Percentiles rank a stretch among this genome's conserved stretches.
Evolutionary conservation across 2,329 filamentous ascomycete species (phyloP).

Genomic region (Pseudocercospora fijiensis): DNA sequence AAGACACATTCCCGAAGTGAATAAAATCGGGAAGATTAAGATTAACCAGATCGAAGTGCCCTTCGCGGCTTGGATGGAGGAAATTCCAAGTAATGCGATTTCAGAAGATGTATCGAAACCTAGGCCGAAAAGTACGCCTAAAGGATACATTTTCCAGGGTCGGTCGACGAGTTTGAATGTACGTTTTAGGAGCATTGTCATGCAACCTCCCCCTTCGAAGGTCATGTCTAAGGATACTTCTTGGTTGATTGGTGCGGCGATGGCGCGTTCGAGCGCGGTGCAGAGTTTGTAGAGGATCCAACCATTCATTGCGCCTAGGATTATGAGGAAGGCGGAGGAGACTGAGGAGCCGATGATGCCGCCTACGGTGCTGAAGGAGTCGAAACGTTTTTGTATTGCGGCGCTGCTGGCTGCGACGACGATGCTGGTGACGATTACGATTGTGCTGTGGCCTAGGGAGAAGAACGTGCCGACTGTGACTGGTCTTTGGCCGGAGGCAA

Average conservation of each 20-base stretch:
- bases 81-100: slow-evolving; percentile 86
- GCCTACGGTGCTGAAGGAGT: slow-evolving; percentile 74
- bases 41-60: slow-evolving; percentile 94
- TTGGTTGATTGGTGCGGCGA: slow-evolving; percentile 49
- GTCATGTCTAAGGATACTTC: slow-evolving; percentile 51
- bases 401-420: slow-evolving; percentile 89
- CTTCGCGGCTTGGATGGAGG: slow-evolving; percentile 77
- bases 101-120: slow-evolving; percentile 96
- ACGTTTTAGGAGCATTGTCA: slow-evolving; percentile 68
- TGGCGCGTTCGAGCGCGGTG: slow-evolving; percentile 62
- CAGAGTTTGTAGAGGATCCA: slow-evolving; percentile 82
- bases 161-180: slow-evolving; percentile 71
- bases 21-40: slow-evolving; percentile 83
- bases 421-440: slow-evolving; percentile 85
- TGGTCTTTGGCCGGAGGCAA: slow-evolving; percentile 79
- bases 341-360: slow-evolving; percentile 88
- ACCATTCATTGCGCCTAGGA: slow-evolving; percentile 78
- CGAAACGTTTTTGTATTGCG: slow-evolving; percentile 77
- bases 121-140: slow-evolving; percentile 81
- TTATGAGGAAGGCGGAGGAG: slow-evolving; percentile 75
- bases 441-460: slow-evolving; percentile 88
- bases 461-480: slow-evolving; percentile 95
- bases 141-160: slow-evolving; percentile 95
- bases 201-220: slow-evolving; percentile 73
- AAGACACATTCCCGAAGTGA: slow-evolving; percentile 94